Base-by-base conservation (phyloP, 2,329 filamentous ascomycete genomes). In the Capronia americana region DNA sequence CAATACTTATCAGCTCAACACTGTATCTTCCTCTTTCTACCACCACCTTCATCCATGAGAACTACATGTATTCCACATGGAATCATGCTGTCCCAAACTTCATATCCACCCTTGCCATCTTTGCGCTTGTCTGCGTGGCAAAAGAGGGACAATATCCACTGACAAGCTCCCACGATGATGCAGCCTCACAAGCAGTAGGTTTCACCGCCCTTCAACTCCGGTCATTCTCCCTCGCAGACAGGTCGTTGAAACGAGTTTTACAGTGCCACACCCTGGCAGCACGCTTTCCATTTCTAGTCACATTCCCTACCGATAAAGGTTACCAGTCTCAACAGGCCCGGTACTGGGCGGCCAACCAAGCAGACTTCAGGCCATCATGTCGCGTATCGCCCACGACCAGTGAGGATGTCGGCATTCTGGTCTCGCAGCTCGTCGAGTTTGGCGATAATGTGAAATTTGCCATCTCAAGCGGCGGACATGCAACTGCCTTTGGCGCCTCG, bases 331-430 rank as follows among this genome's bases (percentile, higher is more conserved):
- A 57, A 44, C 55, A 57, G 38, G 30, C 30, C 34, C 55, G 20
- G 17, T 57, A 57, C 55, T 57, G 55, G 55, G 55, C 55, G 14
- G 24, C 30, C 34, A 57, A 57, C 20, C 55, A 57, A 24, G 55
- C 55, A 10, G 55, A 57, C 34, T 57, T 57, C 10, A 44, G 34
- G 7, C 55, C 55, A 17, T 38, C 55, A 6, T 57, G 55, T 12
- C 55, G 55, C 34, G 4, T 57, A 38, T 38, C 32, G 5, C 55
- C 55, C 17, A 41, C n/a, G 3, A 57, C 17, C 2, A 26, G 32
- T 17, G 55, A 46, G 11, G 23, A 57, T 46, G 32, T 57, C 34
- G 38, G 55, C 34, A 24, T 4, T 10, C 20, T 57, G 28, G 20
- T 57, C 20, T 20, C 23, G 5, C 55, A 44, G n/a, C 30, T 57